Evolutionary conservation across 129 eudicot genomes (phyloP).

Genomic region (Pulicaria dysenterica): DNA sequence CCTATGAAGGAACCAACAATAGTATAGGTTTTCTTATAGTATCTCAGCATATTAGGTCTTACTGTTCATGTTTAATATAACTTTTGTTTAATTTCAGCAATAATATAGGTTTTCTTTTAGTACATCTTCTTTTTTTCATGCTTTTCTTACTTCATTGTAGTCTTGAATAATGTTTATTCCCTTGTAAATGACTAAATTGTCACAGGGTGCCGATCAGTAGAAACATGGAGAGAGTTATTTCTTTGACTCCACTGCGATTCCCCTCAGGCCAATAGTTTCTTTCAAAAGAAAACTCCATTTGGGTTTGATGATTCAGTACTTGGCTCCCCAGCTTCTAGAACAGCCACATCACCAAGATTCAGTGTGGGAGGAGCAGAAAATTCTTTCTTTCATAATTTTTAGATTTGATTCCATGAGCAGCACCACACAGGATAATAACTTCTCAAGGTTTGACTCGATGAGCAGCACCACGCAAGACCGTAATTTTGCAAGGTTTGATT

Average conservation of each 20-base stretch:
- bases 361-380: slow-evolving; percentile 60
- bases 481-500: slow-evolving; percentile 62
- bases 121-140: background rate
- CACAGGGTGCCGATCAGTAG: slow-evolving; percentile 59
- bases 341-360: slow-evolving; percentile 72
- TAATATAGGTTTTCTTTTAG: background rate
- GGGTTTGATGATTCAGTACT: slow-evolving; percentile 77
- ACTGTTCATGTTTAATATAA: no score
- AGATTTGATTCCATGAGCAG: slow-evolving; percentile 63
- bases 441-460: slow-evolving; percentile 66
- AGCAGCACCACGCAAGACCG: slow-evolving; percentile 49
- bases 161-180: background rate
- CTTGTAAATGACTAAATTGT: slow-evolving; percentile 8
- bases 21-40: no score
- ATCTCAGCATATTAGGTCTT: no score
- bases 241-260: slow-evolving; percentile 65
- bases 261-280: slow-evolving; percentile 51
- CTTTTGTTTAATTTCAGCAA: no score
- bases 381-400: slow-evolving; percentile 62
- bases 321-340: slow-evolving; percentile 62
- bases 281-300: slow-evolving; percentile 56
- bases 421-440: slow-evolving; percentile 30
- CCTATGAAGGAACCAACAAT: no score
- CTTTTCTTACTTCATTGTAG: slow-evolving; percentile 1
- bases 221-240: slow-evolving; percentile 69